Conservation (phyloP, 192 early-diverging fungal genomes). For the Mortierella antarctica region DNA sequence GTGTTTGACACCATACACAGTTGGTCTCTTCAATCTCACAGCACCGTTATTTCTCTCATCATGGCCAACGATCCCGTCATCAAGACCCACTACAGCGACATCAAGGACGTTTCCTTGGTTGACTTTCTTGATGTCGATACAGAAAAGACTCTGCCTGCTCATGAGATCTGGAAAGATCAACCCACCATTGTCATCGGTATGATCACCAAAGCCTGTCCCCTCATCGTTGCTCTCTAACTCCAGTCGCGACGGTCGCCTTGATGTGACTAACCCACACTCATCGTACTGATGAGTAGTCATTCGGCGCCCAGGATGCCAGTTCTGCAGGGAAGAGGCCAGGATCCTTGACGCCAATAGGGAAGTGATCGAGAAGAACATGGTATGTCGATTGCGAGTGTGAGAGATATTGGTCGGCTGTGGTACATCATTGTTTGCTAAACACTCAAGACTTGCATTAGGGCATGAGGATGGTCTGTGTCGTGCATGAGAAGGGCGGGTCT, state of each 20-base stretch:
- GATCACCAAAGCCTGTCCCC: background rate
- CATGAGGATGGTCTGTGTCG: slow-evolving; percentile 59
- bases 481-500: slow-evolving; percentile 56
- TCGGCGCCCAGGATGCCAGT: slow-evolving; percentile 62
- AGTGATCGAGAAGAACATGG: slow-evolving; percentile 45
- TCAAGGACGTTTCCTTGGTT: slow-evolving; percentile 20
- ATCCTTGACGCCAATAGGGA: slow-evolving; percentile 40
- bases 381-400: background rate
- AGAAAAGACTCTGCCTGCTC: slow-evolving; percentile 10
- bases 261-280: background rate
- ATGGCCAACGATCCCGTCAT: background rate
- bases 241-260: background rate
- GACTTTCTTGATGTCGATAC: slow-evolving; percentile 23
- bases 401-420: background rate
- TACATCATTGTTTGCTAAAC: background rate
- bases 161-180: slow-evolving; percentile 38
- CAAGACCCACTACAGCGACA: slow-evolving; percentile 26
- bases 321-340: slow-evolving; percentile 60
- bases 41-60: too few species aligned
- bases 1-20: background rate
- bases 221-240: background rate
- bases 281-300: slow-evolving; percentile 17
- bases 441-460: slow-evolving; percentile 15
- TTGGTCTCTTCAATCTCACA: too few species aligned
- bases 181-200: slow-evolving; percentile 41